Conservation (phyloP, 306 rosid species). For the Begonia peltatifolia region DNA sequence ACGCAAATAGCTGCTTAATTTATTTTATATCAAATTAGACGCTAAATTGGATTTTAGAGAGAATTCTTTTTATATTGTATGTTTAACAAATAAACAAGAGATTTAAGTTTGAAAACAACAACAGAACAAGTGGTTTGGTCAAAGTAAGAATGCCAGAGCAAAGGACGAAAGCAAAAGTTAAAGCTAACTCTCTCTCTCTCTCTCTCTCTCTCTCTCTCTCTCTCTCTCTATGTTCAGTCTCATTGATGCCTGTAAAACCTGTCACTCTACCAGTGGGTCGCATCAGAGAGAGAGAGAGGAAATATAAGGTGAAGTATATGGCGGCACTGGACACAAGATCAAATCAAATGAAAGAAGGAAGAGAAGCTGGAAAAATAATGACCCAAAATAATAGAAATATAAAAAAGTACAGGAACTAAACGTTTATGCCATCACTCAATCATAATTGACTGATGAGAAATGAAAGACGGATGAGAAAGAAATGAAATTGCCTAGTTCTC, state of each 20-base stretch:
- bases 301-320: constrained; percentile 23
- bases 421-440: constrained; percentile 47
- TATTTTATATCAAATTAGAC: too few species aligned
- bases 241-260: too few species aligned
- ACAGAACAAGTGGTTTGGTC: constrained; percentile 38
- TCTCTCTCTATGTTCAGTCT: constrained; percentile 1
- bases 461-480: constrained; percentile 15
- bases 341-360: constrained; percentile 25
- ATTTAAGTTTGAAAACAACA: too few species aligned
- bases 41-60: too few species aligned
- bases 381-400: constrained; percentile 8
- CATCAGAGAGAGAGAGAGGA: constrained; percentile 13
- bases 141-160: constrained; percentile 38
- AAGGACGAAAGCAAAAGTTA: constrained; percentile 72
- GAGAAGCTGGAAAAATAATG: not conserved
- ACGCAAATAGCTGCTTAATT: too few species aligned
- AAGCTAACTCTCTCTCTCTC: constrained; percentile 8
- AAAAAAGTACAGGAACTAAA: constrained; percentile 9
- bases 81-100: not conserved
- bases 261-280: constrained; percentile 9
- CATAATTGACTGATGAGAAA: constrained; percentile 10
- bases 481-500: not conserved
- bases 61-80: too few species aligned
- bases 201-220: not conserved
- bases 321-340: constrained; percentile 68